Evolutionary conservation across 2,329 filamentous ascomycete genomes (phyloP).

Genomic region (Sarocladium kiliense): DNA sequence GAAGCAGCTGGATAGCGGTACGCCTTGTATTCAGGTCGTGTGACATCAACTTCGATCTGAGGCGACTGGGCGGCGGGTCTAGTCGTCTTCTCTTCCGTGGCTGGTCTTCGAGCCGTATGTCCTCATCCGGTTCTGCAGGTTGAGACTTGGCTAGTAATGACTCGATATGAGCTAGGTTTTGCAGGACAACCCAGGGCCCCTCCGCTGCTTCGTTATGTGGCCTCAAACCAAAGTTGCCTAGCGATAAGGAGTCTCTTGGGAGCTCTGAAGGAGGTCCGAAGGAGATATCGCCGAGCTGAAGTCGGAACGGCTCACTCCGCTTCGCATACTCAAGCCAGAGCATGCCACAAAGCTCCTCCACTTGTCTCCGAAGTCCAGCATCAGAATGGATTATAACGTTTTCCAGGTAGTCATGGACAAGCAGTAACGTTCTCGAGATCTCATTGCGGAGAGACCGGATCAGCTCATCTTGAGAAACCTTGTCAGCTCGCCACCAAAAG

Average conservation of each 20-base stretch:
- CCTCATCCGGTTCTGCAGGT: constrained; percentile 14
- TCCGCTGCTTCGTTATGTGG: constrained; percentile 50
- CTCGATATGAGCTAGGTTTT: constrained; percentile 55
- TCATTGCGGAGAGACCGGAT: constrained; percentile 66
- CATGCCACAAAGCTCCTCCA: constrained; percentile 64
- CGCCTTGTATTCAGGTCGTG: constrained; percentile 37
- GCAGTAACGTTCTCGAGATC: constrained; percentile 67
- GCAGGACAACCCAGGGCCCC: constrained; percentile 55
- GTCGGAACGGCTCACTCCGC: constrained; percentile 62
- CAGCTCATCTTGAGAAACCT: constrained; percentile 53
- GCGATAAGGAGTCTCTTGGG: constrained; percentile 38
- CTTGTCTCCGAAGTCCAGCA: constrained; percentile 34
- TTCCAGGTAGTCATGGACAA: constrained; percentile 59
- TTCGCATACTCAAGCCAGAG: constrained; percentile 76
- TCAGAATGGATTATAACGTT: constrained; percentile 42
- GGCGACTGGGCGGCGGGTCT: constrained; percentile 35
- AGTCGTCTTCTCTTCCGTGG: constrained; percentile 48
- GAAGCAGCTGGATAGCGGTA: constrained; percentile 51
- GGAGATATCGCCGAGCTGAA: constrained; percentile 73
- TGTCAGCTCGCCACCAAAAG: constrained; percentile 72
- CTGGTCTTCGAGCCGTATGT: constrained; percentile 27
- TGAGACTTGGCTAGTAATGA: constrained; percentile 32
- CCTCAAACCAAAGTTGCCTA: constrained; percentile 48
- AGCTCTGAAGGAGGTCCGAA: constrained; percentile 42
- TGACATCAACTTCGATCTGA: constrained; percentile 44